Evolutionary conservation across 805 yeast species (phyloP).

Genomic region (Lachancea cidri): DNA sequence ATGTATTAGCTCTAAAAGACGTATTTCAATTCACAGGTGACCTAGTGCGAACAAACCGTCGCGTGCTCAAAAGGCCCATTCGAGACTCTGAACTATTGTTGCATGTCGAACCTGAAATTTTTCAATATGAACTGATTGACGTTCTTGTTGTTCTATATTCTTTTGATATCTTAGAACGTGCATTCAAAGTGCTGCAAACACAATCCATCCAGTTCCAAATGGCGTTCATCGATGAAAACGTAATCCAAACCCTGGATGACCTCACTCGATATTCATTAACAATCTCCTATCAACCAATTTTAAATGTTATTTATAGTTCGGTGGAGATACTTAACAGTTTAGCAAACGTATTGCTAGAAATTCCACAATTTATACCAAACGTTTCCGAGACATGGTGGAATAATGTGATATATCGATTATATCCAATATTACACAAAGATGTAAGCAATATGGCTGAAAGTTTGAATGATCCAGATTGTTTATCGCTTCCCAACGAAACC

Average conservation of each 20-base stretch:
- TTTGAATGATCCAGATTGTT: not conserved
- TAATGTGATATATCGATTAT: constrained; percentile 20
- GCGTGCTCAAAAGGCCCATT: constrained; percentile 22
- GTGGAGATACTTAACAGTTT: constrained; percentile 50
- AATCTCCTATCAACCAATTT: constrained; percentile 42
- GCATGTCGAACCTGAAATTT: constrained; percentile 32
- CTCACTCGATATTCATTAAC: constrained; percentile 41
- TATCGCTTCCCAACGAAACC: constrained; percentile 4
- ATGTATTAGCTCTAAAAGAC: constrained; percentile 33
- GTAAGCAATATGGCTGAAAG: not conserved
- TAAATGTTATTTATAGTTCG: constrained; percentile 45
- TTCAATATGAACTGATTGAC: constrained; percentile 45
- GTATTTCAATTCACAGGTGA: constrained; percentile 27
- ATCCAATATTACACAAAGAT: constrained; percentile 19
- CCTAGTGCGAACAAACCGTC: constrained; percentile 22
- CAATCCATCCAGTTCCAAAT: constrained; percentile 11
- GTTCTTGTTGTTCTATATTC: constrained; percentile 45
- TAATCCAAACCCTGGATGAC: constrained; percentile 27
- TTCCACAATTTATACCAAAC: constrained; percentile 1
- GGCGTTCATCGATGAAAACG: constrained; percentile 19
- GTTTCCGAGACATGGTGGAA: constrained; percentile 23
- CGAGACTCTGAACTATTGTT: constrained; percentile 15
- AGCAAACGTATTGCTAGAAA: constrained; percentile 21
- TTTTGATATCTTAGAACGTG: constrained; percentile 52
- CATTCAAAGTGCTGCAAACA: constrained; percentile 29